Conservation (phyloP, 2,329 filamentous ascomycete genomes). For the Sarocladium brachiariae region DNA sequence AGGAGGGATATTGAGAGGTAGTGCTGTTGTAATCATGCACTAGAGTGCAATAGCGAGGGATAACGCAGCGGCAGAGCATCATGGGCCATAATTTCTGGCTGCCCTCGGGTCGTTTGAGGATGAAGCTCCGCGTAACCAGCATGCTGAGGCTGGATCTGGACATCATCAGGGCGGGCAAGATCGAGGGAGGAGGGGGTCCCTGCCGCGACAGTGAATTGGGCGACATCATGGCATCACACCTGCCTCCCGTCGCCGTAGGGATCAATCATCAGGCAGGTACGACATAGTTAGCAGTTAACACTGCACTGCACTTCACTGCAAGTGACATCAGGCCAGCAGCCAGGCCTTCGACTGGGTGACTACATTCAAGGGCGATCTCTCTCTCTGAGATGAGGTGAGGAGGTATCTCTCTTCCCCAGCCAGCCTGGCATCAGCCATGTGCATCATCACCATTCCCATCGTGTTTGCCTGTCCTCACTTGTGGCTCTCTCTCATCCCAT, state of each 20-base stretch:
- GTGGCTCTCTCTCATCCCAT: background rate
- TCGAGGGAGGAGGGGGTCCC: slow-evolving; percentile 1
- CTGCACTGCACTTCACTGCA: too few relatives aligned
- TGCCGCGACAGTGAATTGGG: slow-evolving; percentile 2
- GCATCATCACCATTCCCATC: slow-evolving; percentile 4
- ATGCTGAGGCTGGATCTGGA: background rate
- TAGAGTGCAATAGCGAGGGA: too few relatives aligned
- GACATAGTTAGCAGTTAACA: too few relatives aligned
- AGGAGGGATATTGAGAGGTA: background rate
- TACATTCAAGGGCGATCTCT: too few relatives aligned
- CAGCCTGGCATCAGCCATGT: background rate
- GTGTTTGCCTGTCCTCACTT: background rate
- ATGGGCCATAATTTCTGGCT: background rate
- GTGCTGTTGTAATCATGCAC: background rate
- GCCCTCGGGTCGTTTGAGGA: background rate
- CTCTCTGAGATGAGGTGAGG: too few relatives aligned
- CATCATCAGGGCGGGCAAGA: slow-evolving; percentile 3
- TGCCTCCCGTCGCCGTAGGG: background rate
- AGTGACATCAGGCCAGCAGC: too few relatives aligned
- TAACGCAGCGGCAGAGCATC: too few relatives aligned
- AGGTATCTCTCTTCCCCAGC: background rate
- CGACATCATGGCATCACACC: slow-evolving; percentile 4
- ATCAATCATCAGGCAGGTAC: too few relatives aligned
- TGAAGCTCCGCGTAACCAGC: background rate
- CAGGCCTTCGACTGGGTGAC: too few relatives aligned